These are phyloP conservation scores for Aegilops longissima DNA, from an alignment of 176 grass and related monocot genomes.

Conservation along the genomic window DNA sequence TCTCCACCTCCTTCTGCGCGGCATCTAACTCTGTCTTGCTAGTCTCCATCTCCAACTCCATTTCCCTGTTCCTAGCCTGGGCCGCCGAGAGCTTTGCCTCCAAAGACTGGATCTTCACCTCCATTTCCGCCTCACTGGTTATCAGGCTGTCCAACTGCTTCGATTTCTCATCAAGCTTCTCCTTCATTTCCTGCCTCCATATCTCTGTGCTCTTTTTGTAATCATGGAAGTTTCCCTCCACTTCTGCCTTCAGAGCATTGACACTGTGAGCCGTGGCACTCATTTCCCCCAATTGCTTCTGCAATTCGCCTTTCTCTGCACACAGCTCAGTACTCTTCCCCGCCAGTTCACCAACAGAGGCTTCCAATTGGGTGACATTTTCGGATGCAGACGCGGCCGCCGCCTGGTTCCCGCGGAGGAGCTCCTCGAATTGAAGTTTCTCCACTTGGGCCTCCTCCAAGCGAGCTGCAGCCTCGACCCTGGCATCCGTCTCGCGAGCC, in stretches of 20 bases:
- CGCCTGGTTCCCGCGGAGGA: not conserved
- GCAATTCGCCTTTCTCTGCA: not conserved
- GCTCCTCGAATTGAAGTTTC: conserved; percentile 12
- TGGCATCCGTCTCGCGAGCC: not conserved
- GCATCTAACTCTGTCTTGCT: not conserved
- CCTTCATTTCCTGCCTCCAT: not conserved
- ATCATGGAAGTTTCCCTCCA: conserved; percentile 7
- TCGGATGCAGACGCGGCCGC: not conserved
- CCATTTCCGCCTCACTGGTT: not conserved
- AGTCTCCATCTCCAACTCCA: not conserved
- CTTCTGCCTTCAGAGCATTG: not conserved
- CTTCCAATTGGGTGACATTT: not conserved
- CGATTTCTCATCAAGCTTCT: conserved; percentile 4
- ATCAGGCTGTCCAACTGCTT: conserved; percentile 10
- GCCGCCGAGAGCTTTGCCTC: not conserved
- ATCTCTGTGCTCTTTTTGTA: not conserved
- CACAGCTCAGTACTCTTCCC: not conserved
- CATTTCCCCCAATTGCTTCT: conserved; percentile 2
- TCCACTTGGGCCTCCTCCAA: conserved; percentile 16
- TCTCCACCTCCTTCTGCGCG: not conserved
- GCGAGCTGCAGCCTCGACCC: conserved; percentile 8
- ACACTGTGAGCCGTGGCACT: not conserved
- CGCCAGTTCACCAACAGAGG: not conserved
- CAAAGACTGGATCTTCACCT: not conserved
- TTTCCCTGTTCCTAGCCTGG: not conserved